phyloP scores from a whole-genome alignment of 2,329 filamentous ascomycete species.

The Polychaeton citri region DNA sequence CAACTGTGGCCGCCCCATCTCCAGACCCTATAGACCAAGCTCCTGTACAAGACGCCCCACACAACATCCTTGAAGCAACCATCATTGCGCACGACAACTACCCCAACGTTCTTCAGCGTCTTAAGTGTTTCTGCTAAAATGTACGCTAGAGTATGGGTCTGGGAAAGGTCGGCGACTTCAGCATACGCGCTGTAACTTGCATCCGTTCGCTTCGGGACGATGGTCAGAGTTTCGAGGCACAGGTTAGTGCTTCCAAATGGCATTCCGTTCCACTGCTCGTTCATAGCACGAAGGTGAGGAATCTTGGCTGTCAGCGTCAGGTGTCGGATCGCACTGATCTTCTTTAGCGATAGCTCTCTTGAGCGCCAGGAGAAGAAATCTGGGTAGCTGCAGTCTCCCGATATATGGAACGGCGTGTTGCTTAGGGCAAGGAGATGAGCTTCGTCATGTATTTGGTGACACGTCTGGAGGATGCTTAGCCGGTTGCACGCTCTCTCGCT shows the following conservation, averaged over 20 bases:
- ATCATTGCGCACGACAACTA: slow-evolving; percentile 18
- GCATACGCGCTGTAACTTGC: slow-evolving; percentile 15
- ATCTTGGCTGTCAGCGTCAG: slow-evolving; percentile 21
- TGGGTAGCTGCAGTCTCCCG: slow-evolving; percentile 12
- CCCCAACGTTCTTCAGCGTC: slow-evolving; percentile 15
- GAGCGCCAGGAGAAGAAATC: slow-evolving; percentile 15
- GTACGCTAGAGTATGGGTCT: slow-evolving; percentile 23
- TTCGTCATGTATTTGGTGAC: slow-evolving; percentile 11
- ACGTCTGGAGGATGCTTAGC: slow-evolving; percentile 2
- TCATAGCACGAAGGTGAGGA: slow-evolving; percentile 18
- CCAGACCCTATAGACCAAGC: slow-evolving; percentile 20
- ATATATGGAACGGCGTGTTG: slow-evolving; percentile 16
- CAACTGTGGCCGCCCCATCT: slow-evolving; percentile 20
- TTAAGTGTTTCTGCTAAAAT: slow-evolving; percentile 23
- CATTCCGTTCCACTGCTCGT: slow-evolving; percentile 21
- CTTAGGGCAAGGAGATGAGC: slow-evolving; percentile 19
- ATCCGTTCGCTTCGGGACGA: slow-evolving; percentile 17
- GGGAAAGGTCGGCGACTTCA: slow-evolving; percentile 22
- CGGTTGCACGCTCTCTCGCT: not conserved
- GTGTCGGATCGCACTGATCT: slow-evolving; percentile 17
- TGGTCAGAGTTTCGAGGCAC: slow-evolving; percentile 17
- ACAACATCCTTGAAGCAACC: slow-evolving; percentile 20
- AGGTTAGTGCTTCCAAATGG: slow-evolving; percentile 21
- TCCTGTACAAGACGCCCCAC: slow-evolving; percentile 22
- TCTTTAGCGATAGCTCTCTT: slow-evolving; percentile 7